Conservation (phyloP, 2,329 filamentous ascomycete genomes). For the Pyrenochaeta sp. region DNA sequence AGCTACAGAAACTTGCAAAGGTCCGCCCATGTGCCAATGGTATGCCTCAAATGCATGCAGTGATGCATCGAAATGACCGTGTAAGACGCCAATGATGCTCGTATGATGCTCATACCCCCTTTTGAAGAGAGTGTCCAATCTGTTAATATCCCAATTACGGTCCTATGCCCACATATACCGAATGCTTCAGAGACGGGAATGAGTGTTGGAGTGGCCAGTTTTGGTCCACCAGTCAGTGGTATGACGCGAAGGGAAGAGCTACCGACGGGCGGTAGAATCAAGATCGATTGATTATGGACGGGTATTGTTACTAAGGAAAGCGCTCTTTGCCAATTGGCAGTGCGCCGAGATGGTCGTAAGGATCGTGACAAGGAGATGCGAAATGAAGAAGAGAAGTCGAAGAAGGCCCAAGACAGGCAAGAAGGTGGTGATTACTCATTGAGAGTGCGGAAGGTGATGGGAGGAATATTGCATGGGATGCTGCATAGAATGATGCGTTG, state of each 20-base stretch:
- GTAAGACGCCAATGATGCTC: conserved; percentile 5
- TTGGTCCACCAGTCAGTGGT: conserved; percentile 1
- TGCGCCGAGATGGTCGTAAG: conserved; percentile 14
- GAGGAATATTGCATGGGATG: conserved; percentile 28
- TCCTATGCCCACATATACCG: conserved; percentile 18
- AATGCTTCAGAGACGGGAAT: conserved; percentile 2
- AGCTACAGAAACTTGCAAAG: conserved; percentile 24
- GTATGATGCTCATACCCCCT: background rate
- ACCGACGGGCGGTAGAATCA: background rate
- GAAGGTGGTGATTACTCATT: conserved; percentile 13
- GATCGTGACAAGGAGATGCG: conserved; percentile 25
- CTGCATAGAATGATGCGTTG: background rate
- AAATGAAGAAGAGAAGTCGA: conserved; percentile 18
- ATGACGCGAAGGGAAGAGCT: conserved; percentile 4
- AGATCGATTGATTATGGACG: conserved; percentile 10
- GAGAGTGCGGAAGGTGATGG: conserved; percentile 25
- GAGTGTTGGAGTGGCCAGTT: conserved; percentile 6
- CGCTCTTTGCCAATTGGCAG: conserved; percentile 3
- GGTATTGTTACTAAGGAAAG: conserved; percentile 16
- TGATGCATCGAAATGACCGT: conserved; percentile 5
- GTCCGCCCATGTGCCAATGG: background rate
- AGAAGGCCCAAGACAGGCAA: conserved; percentile 18
- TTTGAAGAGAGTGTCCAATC: conserved; percentile 26
- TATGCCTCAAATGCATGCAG: conserved; percentile 1
- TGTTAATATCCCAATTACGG: conserved; percentile 24